Conservation (phyloP, 2,329 filamentous ascomycete species). For the Colletotrichum liaoningense region DNA sequence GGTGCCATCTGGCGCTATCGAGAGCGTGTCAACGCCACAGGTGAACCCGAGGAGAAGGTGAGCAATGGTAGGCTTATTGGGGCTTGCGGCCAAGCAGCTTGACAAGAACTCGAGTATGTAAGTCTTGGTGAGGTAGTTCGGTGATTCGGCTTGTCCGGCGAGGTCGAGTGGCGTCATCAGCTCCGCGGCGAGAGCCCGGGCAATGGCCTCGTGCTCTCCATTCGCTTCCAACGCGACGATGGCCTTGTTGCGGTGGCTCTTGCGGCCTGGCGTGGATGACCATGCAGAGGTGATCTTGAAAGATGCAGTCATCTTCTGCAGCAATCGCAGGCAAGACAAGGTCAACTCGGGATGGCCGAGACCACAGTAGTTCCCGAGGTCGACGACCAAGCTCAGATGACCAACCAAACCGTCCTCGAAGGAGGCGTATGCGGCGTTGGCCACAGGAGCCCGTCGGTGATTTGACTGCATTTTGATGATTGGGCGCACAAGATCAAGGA, state of each 20-base stretch:
- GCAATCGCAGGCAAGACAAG: slow-evolving; percentile 80
- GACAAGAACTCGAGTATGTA: slow-evolving; percentile 89
- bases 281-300: slow-evolving; percentile 81
- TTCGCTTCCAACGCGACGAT: slow-evolving; percentile 89
- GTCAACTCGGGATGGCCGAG: slow-evolving; percentile 85
- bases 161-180: slow-evolving; percentile 77
- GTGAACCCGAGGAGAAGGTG: slow-evolving; percentile 91
- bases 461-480: slow-evolving; percentile 75
- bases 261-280: slow-evolving; percentile 47
- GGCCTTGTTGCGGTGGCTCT: slow-evolving; percentile 79
- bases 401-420: slow-evolving; percentile 93
- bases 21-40: slow-evolving; percentile 77
- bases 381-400: slow-evolving; percentile 81
- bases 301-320: slow-evolving; percentile 89
- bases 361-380: slow-evolving; percentile 88
- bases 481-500: slow-evolving; percentile 87
- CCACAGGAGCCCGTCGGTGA: slow-evolving; percentile 70
- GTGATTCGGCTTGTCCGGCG: slow-evolving; percentile 75
- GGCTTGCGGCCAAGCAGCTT: slow-evolving; percentile 79
- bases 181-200: slow-evolving; percentile 76
- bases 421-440: slow-evolving; percentile 82
- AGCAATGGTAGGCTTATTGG: slow-evolving; percentile 85
- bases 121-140: slow-evolving; percentile 84
- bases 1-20: slow-evolving; percentile 73
- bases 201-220: slow-evolving; percentile 83